Percentiles rank a stretch among this genome's conserved stretches.
These are phyloP conservation scores for Lyophyllum shimeji DNA, from an alignment of 768 basidiomycete species.

Conservation along the genomic window DNA sequence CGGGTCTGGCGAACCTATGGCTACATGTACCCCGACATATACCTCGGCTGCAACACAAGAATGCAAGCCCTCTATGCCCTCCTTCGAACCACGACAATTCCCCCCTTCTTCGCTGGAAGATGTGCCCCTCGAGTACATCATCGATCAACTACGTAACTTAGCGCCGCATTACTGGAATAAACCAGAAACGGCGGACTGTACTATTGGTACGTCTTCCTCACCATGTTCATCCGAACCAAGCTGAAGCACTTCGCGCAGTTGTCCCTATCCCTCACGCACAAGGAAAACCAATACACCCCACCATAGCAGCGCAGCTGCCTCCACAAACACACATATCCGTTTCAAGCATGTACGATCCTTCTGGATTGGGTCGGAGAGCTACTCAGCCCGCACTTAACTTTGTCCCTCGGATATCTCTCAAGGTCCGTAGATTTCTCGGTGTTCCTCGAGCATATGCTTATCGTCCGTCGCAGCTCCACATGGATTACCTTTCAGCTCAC, in stretches of 20 bases:
- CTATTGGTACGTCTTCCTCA: conserved; percentile 51
- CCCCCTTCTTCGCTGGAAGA: conserved; percentile 61
- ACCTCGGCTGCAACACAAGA: conserved; percentile 27
- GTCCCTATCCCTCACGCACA: conserved; percentile 48
- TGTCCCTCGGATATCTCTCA: conserved; percentile 59
- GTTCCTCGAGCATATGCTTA: not conserved
- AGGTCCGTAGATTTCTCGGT: conserved; percentile 40
- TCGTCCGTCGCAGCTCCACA: conserved; percentile 57
- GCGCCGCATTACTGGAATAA: conserved; percentile 75
- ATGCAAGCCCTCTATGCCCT: conserved; percentile 30
- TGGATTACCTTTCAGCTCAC: conserved; percentile 81
- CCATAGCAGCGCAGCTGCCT: conserved; percentile 26
- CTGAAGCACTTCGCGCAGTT: conserved; percentile 32
- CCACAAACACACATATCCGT: conserved; percentile 29
- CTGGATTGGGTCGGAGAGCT: conserved; percentile 45
- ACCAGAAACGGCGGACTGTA: conserved; percentile 76
- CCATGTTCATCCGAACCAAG: not conserved
- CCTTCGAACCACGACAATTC: conserved; percentile 58
- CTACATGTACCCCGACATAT: conserved; percentile 11
- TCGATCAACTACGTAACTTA: conserved; percentile 64
- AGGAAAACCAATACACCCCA: conserved; percentile 31
- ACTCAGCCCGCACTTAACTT: conserved; percentile 51
- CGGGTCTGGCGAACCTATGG: conserved; percentile 40
- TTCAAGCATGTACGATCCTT: conserved; percentile 36
- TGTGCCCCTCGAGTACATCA: conserved; percentile 73